Conservation (phyloP, 345 rosid species). For the Eucalyptus albens region DNA sequence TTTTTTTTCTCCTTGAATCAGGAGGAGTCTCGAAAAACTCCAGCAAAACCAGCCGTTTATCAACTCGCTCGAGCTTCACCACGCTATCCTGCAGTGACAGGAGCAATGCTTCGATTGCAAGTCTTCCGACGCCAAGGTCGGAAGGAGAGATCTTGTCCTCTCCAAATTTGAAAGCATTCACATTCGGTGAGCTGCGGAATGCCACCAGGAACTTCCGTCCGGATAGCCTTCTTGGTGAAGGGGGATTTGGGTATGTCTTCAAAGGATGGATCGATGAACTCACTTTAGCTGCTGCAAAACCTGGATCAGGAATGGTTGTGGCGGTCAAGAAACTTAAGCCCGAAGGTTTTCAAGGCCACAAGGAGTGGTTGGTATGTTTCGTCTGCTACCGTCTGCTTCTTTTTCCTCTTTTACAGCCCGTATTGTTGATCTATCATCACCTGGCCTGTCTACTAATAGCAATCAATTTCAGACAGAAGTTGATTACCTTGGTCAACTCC, state of each 20-base stretch:
- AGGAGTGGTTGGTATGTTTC: slow-evolving; percentile 88
- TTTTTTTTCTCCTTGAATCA: background rate
- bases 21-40: slow-evolving; percentile 45
- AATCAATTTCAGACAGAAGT: slow-evolving; percentile 76
- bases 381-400: background rate
- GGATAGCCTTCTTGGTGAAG: slow-evolving; percentile 89
- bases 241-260: slow-evolving; percentile 90
- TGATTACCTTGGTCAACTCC: slow-evolving; percentile 91
- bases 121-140: slow-evolving; percentile 69
- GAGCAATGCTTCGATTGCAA: slow-evolving; percentile 37
- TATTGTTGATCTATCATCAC: background rate
- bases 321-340: slow-evolving; percentile 95
- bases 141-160: slow-evolving; percentile 92
- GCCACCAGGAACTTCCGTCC: slow-evolving; percentile 93
- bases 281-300: slow-evolving; percentile 51
- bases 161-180: slow-evolving; percentile 77
- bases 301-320: slow-evolving; percentile 89
- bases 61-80: slow-evolving; percentile 47
- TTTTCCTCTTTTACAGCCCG: background rate
- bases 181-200: slow-evolving; percentile 63
- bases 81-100: slow-evolving; percentile 46
- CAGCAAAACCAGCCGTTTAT: slow-evolving; percentile 65
- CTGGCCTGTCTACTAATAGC: background rate
- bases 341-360: slow-evolving; percentile 97
- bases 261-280: slow-evolving; percentile 95